Evolutionary conservation across 164 flowering plant genomes (phyloP).

Genomic region (Protea cynaroides): DNA sequence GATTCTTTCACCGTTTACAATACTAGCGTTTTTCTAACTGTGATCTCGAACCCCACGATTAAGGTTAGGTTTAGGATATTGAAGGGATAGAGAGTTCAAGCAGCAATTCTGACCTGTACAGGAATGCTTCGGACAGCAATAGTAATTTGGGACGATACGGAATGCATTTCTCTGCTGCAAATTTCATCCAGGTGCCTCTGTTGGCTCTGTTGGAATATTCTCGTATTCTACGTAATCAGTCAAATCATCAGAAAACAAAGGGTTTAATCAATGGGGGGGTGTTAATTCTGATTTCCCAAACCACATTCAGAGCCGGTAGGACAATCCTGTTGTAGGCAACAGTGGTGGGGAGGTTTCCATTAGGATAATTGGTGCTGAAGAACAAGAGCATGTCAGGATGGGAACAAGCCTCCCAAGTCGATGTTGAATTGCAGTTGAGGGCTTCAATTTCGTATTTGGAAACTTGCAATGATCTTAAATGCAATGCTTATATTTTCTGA

Average conservation of each 20-base stretch:
- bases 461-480: no score
- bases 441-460: no score
- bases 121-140: slow-evolving; percentile 29
- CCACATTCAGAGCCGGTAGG: slow-evolving; percentile 20
- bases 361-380: slow-evolving; percentile 75
- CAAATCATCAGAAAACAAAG: slow-evolving; percentile 47
- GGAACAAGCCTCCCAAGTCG: slow-evolving; percentile 8
- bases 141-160: slow-evolving; percentile 44
- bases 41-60: neutral
- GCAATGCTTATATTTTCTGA: no score
- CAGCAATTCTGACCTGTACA: slow-evolving; percentile 41
- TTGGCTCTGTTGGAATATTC: no score
- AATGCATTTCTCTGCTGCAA: slow-evolving; percentile 58
- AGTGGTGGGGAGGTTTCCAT: slow-evolving; percentile 89
- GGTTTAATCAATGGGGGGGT: slow-evolving; percentile 26
- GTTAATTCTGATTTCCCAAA: slow-evolving; percentile 16
- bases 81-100: slow-evolving; percentile 51
- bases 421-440: no score
- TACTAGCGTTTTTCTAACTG: no score
- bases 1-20: no score
- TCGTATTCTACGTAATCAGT: no score
- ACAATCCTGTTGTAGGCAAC: slow-evolving; percentile 23
- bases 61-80: neutral
- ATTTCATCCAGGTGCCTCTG: slow-evolving; percentile 70
- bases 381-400: slow-evolving; percentile 51